A percentile compares a stretch with the other conserved stretches of the same genome.
phyloP scores from a whole-genome alignment of 768 basidiomycete genomes.

The Kockovaella imperatae region DNA sequence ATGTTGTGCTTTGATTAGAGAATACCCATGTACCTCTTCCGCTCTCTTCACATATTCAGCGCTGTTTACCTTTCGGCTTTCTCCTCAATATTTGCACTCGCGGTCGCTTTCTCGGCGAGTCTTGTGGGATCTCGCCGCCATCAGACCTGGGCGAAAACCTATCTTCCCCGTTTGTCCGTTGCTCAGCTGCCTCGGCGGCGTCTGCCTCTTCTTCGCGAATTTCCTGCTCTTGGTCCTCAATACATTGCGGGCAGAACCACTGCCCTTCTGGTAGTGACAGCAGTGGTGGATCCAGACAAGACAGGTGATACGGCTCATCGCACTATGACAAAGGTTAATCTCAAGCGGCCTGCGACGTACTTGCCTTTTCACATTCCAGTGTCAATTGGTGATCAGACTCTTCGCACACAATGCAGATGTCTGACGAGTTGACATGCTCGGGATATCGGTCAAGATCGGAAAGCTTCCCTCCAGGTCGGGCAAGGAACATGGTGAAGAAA shows the following conservation, averaged over 20 bases:
- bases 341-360: no score
- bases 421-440: slow-evolving; percentile 59
- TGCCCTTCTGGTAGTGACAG: slow-evolving; percentile 72
- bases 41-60: no score
- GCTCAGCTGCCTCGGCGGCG: no score
- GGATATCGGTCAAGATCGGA: slow-evolving; percentile 60
- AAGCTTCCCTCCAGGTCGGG: slow-evolving; percentile 66
- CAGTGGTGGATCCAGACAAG: slow-evolving; percentile 73
- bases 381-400: slow-evolving; percentile 51
- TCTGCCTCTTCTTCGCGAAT: slow-evolving; percentile 7
- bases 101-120: no score
- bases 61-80: no score
- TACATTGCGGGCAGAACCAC: slow-evolving; percentile 73
- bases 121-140: no score
- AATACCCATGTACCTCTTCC: no score
- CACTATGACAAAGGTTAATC: slow-evolving; percentile 53
- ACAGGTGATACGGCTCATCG: slow-evolving; percentile 77
- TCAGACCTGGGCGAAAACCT: no score
- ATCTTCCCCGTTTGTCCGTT: no score
- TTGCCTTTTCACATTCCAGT: slow-evolving; percentile 85
- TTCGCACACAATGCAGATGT: slow-evolving; percentile 63
- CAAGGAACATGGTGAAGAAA: slow-evolving; percentile 77
- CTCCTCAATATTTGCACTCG: no score
- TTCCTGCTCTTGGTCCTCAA: slow-evolving; percentile 20
- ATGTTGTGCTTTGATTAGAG: no score